phyloP scores from a whole-genome alignment of 139 green algal genomes.

The Haematococcus lacustris region DNA sequence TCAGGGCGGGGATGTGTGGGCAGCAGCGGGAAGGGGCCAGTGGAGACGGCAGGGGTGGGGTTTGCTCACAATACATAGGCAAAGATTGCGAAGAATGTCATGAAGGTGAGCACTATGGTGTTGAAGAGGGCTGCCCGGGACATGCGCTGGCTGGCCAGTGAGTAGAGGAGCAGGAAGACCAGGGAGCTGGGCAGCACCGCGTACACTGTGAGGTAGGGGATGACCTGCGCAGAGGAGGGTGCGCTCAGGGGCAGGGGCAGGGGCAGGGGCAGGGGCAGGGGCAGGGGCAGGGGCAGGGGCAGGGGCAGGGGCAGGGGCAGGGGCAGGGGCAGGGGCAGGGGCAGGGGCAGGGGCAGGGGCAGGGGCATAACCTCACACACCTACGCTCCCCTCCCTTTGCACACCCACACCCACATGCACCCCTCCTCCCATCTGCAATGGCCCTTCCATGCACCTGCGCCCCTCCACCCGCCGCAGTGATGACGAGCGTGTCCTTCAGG shows the following conservation, averaged over 20 bases:
- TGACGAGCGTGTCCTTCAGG: constrained; percentile 88
- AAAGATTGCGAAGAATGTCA: constrained; percentile 78
- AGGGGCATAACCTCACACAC: too few relatives aligned
- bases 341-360: too few relatives aligned
- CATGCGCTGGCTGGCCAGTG: constrained; percentile 54
- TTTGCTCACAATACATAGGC: constrained; percentile 74
- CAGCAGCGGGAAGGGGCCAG: too few relatives aligned
- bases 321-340: too few relatives aligned
- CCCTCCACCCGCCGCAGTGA: constrained; percentile 55
- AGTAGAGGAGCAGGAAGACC: constrained; percentile 75
- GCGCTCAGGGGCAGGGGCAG: too few relatives aligned
- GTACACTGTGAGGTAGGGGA: constrained; percentile 61
- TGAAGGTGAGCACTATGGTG: constrained; percentile 72
- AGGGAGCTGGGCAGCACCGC: constrained; percentile 81
- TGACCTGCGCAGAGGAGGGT: constrained; percentile 13
- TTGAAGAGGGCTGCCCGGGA: constrained; percentile 75
- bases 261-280: too few relatives aligned
- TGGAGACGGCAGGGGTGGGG: too few relatives aligned
- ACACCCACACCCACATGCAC: not conserved
- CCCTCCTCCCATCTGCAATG: not conserved
- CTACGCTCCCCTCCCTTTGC: not conserved
- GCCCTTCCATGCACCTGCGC: not conserved
- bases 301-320: not conserved
- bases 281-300: not conserved
- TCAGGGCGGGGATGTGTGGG: too few relatives aligned